phyloP scores from a whole-genome alignment of 2,329 filamentous ascomycete species.

The Elsinoe ampelina region DNA sequence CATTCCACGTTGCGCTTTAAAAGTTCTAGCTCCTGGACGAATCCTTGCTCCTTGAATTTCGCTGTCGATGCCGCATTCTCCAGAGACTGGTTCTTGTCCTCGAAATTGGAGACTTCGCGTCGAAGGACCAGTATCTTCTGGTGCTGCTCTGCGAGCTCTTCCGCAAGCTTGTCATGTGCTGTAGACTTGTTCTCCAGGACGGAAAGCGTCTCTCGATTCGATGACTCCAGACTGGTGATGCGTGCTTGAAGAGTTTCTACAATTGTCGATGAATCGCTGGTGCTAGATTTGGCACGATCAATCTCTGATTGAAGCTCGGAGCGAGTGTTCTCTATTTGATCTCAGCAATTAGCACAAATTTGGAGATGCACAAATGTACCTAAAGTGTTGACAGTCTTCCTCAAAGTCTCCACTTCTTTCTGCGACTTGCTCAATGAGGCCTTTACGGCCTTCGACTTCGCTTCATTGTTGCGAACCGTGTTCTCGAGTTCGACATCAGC shows the following conservation, averaged over 20 bases:
- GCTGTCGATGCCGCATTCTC: conserved; percentile 71
- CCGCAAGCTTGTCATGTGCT: conserved; percentile 74
- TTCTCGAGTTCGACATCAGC: conserved; percentile 90
- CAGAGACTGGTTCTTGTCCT: conserved; percentile 74
- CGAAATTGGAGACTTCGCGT: conserved; percentile 69
- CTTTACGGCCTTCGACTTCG: conserved; percentile 73
- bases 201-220: conserved; percentile 81
- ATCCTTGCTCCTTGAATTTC: conserved; percentile 80
- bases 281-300: conserved; percentile 64
- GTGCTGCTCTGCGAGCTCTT: conserved; percentile 81
- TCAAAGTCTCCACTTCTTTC: conserved; percentile 72
- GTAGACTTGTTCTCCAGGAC: conserved; percentile 84
- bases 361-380: conserved; percentile 42
- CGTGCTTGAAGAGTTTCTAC: conserved; percentile 70
- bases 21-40: conserved; percentile 83
- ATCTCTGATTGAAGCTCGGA: conserved; percentile 74
- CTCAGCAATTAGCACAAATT: conserved; percentile 17
- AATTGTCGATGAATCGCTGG: conserved; percentile 62
- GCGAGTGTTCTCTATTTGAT: conserved; percentile 58
- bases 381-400: conserved; percentile 71
- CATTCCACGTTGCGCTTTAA: conserved; percentile 87
- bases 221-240: conserved; percentile 77
- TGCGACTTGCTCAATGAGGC: conserved; percentile 71
- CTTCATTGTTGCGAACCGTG: conserved; percentile 72
- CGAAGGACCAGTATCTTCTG: conserved; percentile 76